Conservation (phyloP, 768 basidiomycete genomes). For the Chalciporus piperatus region DNA sequence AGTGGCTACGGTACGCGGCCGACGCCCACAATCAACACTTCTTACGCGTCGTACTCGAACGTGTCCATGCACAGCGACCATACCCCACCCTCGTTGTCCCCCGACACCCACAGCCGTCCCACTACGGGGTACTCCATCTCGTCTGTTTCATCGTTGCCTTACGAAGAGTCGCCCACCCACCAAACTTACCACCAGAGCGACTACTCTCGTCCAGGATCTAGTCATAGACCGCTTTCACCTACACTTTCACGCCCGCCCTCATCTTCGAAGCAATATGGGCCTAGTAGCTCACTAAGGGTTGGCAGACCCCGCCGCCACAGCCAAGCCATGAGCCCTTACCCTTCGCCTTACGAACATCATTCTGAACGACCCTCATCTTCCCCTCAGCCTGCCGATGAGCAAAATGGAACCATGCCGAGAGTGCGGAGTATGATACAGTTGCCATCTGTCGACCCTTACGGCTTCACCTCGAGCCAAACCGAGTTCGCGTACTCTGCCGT, state of each 20-base stretch:
- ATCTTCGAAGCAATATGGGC: slow-evolving; percentile 54
- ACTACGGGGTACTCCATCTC: slow-evolving; percentile 85
- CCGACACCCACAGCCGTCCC: slow-evolving; percentile 69
- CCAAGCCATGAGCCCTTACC: slow-evolving; percentile 86
- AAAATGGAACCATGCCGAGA: slow-evolving; percentile 54
- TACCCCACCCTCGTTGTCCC: slow-evolving; percentile 69
- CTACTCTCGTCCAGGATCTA: slow-evolving; percentile 72
- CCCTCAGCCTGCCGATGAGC: slow-evolving; percentile 60
- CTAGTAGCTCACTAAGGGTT: slow-evolving; percentile 58
- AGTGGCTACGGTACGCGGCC: slow-evolving; percentile 48
- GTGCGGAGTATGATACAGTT: slow-evolving; percentile 84
- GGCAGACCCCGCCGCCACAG: slow-evolving; percentile 76
- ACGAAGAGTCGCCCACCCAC: slow-evolving; percentile 52
- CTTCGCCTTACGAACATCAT: slow-evolving; percentile 72
- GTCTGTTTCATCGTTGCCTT: slow-evolving; percentile 73
- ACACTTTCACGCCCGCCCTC: slow-evolving; percentile 67
- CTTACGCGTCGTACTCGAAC: slow-evolving; percentile 65
- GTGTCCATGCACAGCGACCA: slow-evolving; percentile 68
- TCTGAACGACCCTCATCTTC: slow-evolving; percentile 70
- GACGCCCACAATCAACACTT: slow-evolving; percentile 68
- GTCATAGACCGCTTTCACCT: slow-evolving; percentile 61
- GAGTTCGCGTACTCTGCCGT: slow-evolving; percentile 82
- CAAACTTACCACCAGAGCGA: slow-evolving; percentile 43
- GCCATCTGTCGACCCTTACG: slow-evolving; percentile 67
- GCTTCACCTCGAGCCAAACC: slow-evolving; percentile 60